Base-by-base conservation (phyloP, 2,329 filamentous ascomycete species). In the Colletotrichum tanaceti region DNA sequence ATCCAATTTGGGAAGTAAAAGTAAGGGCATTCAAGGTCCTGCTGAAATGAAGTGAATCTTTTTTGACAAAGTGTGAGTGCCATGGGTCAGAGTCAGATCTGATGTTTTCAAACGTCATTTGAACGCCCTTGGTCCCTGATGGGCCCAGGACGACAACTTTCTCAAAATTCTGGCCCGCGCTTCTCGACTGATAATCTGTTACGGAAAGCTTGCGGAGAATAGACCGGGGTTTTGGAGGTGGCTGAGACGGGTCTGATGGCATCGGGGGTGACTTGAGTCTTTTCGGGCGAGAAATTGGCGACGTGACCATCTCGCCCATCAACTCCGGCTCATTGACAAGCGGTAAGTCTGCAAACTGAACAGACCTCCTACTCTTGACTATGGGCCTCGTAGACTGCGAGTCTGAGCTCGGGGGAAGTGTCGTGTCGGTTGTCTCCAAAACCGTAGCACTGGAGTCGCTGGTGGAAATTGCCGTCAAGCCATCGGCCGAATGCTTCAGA, bases 11-110 rank as follows among this genome's bases (percentile, higher is more conserved):
- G 3, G 41, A 49, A 9, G 46, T 28, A 28, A 82, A 77, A 59
- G 80, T 77, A n/a, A 72, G 64, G 11, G 74, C 71, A n/a, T 74
- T 73, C 63, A 79, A 81, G 2, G 72, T 72, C 49, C 81, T 79
- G 11, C 76, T 74, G 52, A 83, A 82, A 6, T 71, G 38, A 7
- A 82, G 32, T 0, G 46, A 59, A 20, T 73, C 62, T 44, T 75
- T 63, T 1, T 60, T 57, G 22, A 73, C 68, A 14, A 82, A 74
- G 6, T 71, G 63, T 1, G 66, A 35, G 16, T 76, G 62, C 78
- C 78, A 81, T 18, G 70, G 46, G 13, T 64, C 62, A 18, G 53
- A 20, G 9, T 63, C 53, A 39, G 18, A 18, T 35, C 32, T 53
- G 10, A 72, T 59, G 10, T 63, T 70, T 13, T 72, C 70, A 16